These are phyloP conservation scores for Candolleomyces aberdarensis DNA, from an alignment of 768 basidiomycete species.

Conservation along the genomic window DNA sequence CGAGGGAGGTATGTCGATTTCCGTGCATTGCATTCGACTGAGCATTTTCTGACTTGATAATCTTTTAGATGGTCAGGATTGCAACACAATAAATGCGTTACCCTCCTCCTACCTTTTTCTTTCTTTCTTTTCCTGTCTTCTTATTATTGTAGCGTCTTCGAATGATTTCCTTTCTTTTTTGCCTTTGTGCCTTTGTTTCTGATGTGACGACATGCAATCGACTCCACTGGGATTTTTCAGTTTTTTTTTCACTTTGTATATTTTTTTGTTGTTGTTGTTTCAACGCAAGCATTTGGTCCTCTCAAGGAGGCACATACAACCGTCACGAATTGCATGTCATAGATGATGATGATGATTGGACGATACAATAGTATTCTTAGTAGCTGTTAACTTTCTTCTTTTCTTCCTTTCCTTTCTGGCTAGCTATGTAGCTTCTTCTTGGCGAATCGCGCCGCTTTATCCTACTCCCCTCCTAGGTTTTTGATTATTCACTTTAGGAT, in stretches of 20 bases:
- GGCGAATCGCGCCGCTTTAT: too few species aligned
- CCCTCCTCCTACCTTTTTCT: not conserved
- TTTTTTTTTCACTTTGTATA: not conserved
- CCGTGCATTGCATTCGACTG: not conserved
- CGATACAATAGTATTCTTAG: not conserved
- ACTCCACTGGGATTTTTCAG: not conserved
- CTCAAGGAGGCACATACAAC: not conserved
- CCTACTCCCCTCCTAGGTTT: too few species aligned
- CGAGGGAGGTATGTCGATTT: slow-evolving; percentile 68
- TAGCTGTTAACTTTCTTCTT: not conserved
- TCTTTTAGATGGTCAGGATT: slow-evolving; percentile 69
- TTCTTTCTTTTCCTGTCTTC: slow-evolving; percentile 15
- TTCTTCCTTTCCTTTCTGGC: too few species aligned
- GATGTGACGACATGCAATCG: slow-evolving; percentile 2
- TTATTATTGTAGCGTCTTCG: slow-evolving; percentile 18
- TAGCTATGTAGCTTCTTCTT: too few species aligned
- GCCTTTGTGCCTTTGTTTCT: slow-evolving; percentile 3
- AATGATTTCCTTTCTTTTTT: slow-evolving; percentile 20
- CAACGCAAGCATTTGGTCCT: not conserved
- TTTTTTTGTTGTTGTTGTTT: not conserved
- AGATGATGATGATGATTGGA: not conserved
- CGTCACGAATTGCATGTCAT: slow-evolving; percentile 2
- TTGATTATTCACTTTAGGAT: too few species aligned
- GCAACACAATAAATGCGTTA: slow-evolving; percentile 62
- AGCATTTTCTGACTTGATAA: not conserved